These are phyloP conservation scores for Phaeodactylum tricornutum DNA, from an alignment of 108 stramenopile genomes.

Conservation along the genomic window DNA sequence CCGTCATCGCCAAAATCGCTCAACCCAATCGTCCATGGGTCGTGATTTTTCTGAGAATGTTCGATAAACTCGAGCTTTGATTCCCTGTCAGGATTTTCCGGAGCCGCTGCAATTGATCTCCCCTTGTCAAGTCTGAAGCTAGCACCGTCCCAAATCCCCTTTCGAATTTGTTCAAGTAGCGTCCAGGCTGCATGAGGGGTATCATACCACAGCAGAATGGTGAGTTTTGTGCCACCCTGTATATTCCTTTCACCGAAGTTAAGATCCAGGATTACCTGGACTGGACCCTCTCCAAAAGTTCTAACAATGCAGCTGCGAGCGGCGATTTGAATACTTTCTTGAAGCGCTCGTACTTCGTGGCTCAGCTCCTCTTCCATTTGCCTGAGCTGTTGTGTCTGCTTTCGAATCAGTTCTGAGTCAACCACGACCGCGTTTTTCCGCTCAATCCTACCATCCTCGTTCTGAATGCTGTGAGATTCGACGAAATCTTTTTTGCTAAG, in stretches of 20 bases:
- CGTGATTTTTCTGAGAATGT: slow-evolving; percentile 18
- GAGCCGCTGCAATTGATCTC: background rate
- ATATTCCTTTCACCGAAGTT: slow-evolving; percentile 5
- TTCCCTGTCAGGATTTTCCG: background rate
- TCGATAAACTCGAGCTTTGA: slow-evolving; percentile 30
- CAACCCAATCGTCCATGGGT: slow-evolving; percentile 38
- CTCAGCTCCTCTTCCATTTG: slow-evolving; percentile 33
- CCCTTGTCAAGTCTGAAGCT: slow-evolving; percentile 22
- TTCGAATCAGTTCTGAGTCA: slow-evolving; percentile 16
- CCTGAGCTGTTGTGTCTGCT: slow-evolving; percentile 23
- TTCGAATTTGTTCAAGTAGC: slow-evolving; percentile 34
- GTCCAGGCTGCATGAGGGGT: slow-evolving; percentile 50
- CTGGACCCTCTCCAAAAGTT: slow-evolving; percentile 36
- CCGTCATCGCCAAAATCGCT: slow-evolving; percentile 8
- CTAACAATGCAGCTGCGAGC: slow-evolving; percentile 22
- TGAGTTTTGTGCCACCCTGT: too few species aligned
- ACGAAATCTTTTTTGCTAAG: background rate
- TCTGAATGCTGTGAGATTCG: background rate
- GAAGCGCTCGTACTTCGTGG: slow-evolving; percentile 24
- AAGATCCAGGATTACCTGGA: slow-evolving; percentile 32
- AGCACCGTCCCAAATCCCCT: slow-evolving; percentile 29
- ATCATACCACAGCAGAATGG: slow-evolving; percentile 33
- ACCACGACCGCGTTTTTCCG: slow-evolving; percentile 8
- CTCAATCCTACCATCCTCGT: background rate
- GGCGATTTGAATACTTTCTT: slow-evolving; percentile 29